Evolutionary conservation across 106 monocot species (phyloP), one percentile per base, ranked within the genome.

Genomic region (Acanthochlamys bracteata): DNA sequence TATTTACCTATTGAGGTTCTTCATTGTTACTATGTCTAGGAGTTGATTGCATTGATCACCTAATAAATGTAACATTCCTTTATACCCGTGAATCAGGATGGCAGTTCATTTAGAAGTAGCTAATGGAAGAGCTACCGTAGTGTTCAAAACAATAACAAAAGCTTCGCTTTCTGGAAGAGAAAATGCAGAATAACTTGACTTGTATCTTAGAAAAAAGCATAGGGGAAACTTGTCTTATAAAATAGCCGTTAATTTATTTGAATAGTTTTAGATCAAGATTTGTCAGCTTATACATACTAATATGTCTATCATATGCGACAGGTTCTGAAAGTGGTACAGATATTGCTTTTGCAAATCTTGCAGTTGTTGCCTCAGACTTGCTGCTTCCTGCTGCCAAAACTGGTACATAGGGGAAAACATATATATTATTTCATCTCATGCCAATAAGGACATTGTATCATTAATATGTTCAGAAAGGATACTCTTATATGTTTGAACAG

Each of bases 331-430:
- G 7, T 27, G n/a, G 27, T 60, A 60, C 60, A 25, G 25, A 33
- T 60, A 27, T 33, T 60, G 11, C 33, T 60, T 26, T 60, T 60
- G 60, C 60, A 60, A 60, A 27, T 26, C 33, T 15, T 60, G 60
- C 39, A 60, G n/a, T 60, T 60, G 60, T 60, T 60, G 60, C 60
- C 25, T 26, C 39, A 60, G 25, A 40, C 39, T 60, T 60, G 60
- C 60, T 60, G 60, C 60, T 25, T 60, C 60, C 60, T 27, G 25
- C n/a, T 60, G 60, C 60, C 60, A 60, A 40, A 60, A 33, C 60
- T 60, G 33, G 60, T 40, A 33, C 1, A 33, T 33, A 33, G 33
- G 6, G 6, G 33, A 33, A 6, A 33, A 33, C 6, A 33, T 19
- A 9, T 56, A 22, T 21, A 58, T 15, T 51, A 51, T 51, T 33